phyloP scores from a whole-genome alignment of 345 rosid genomes.

The Populus deltoides region DNA sequence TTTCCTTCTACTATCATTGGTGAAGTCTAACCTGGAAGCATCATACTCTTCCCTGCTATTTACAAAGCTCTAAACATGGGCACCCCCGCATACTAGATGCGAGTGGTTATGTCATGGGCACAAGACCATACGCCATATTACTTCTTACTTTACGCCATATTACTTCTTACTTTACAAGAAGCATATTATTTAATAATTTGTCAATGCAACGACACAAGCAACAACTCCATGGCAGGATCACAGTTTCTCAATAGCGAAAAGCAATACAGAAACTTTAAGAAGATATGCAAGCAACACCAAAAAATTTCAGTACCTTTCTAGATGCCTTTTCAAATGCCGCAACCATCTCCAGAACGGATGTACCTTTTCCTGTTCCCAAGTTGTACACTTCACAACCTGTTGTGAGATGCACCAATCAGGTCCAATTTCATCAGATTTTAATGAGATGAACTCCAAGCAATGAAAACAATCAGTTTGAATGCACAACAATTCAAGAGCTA shows the following conservation, averaged over 20 bases:
- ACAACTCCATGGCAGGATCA: background rate
- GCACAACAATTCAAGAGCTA: background rate
- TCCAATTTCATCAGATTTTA: background rate
- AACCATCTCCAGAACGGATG: constrained; percentile 97
- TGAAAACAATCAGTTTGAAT: background rate
- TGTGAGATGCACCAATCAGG: background rate
- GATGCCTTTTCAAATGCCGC: constrained; percentile 86
- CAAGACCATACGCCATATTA: background rate
- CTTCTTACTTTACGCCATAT: background rate
- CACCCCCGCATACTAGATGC: background rate
- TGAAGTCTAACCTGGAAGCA: background rate
- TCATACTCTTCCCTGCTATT: background rate
- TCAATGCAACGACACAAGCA: background rate
- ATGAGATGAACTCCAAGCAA: background rate
- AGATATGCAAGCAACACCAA: background rate
- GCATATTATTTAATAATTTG: background rate
- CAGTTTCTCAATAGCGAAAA: background rate
- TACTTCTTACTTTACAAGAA: background rate
- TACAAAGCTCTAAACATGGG: background rate
- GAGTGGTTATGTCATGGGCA: background rate
- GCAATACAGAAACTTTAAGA: background rate
- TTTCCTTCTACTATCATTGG: background rate
- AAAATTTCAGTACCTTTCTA: constrained; percentile 55
- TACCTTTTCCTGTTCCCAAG: constrained; percentile 93
- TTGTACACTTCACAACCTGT: constrained; percentile 92